Conservation (phyloP, 2,329 filamentous ascomycete species). For the Microdochium nivale region DNA sequence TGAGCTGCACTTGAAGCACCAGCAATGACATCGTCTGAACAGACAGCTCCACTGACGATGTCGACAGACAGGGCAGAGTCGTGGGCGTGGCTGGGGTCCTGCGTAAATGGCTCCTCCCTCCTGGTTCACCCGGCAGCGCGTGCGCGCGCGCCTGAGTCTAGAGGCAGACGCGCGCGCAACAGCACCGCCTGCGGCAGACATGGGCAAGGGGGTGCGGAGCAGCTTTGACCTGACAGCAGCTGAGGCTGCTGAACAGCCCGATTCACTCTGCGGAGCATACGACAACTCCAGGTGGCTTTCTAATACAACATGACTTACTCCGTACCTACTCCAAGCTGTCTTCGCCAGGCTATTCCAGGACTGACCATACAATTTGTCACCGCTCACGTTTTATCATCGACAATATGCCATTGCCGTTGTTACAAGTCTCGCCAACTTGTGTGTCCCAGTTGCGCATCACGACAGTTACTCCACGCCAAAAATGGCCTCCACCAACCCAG, state of each 20-base stretch:
- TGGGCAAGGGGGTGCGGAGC: neutral
- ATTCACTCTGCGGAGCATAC: too few species aligned
- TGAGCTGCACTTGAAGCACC: too few species aligned
- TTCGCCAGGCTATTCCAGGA: too few species aligned
- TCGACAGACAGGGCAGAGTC: too few species aligned
- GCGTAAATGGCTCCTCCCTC: neutral
- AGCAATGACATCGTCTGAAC: too few species aligned
- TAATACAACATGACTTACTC: too few species aligned
- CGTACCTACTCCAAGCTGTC: too few species aligned
- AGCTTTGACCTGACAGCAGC: neutral
- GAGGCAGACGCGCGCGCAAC: neutral
- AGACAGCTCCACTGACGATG: too few species aligned
- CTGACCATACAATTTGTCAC: too few species aligned
- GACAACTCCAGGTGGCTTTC: too few species aligned
- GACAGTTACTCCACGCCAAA: neutral
- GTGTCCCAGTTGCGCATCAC: neutral
- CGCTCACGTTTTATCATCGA: too few species aligned
- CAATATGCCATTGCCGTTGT: neutral
- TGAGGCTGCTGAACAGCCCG: too few species aligned
- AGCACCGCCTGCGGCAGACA: neutral
- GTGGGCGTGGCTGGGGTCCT: neutral
- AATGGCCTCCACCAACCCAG: neutral
- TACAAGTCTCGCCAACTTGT: neutral
- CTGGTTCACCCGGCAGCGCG: neutral
- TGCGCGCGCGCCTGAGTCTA: neutral